These are phyloP conservation scores for Musa itinerans DNA, from an alignment of 176 grass and related monocot genomes.

Conservation along the genomic window DNA sequence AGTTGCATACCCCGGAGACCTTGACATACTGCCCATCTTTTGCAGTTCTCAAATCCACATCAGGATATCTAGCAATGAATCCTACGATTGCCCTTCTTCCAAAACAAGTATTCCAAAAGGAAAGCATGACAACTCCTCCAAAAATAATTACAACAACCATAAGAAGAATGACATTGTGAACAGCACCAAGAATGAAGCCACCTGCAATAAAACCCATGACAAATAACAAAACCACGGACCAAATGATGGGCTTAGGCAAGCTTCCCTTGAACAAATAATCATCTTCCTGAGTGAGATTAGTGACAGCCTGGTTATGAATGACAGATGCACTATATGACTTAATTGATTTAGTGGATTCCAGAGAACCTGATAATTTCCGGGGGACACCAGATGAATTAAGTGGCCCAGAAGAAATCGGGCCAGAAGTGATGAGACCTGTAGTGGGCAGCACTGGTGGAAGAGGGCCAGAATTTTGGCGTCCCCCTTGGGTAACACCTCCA, in stretches of 20 bases:
- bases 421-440: slow-evolving; percentile 87
- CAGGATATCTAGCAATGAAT: slow-evolving; percentile 61
- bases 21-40: slow-evolving; percentile 96
- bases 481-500: slow-evolving; percentile 72
- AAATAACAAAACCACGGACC: slow-evolving; percentile 53
- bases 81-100: slow-evolving; percentile 63
- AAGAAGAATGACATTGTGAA: slow-evolving; percentile 86
- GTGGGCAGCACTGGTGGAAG: slow-evolving; percentile 41
- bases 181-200: slow-evolving; percentile 86
- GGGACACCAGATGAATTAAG: slow-evolving; percentile 69
- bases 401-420: slow-evolving; percentile 70
- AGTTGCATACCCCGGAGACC: slow-evolving; percentile 78
- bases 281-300: slow-evolving; percentile 55
- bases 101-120: slow-evolving; percentile 82
- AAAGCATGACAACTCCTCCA: slow-evolving; percentile 53
- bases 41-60: slow-evolving; percentile 89
- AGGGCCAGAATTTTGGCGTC: slow-evolving; percentile 79
- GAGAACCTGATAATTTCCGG: slow-evolving; percentile 75
- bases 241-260: slow-evolving; percentile 57
- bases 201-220: slow-evolving; percentile 79
- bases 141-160: slow-evolving; percentile 74
- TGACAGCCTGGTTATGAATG: slow-evolving; percentile 76
- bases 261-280: slow-evolving; percentile 58
- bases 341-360: slow-evolving; percentile 66
- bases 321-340: slow-evolving; percentile 54